Evolutionary conservation across 2,329 filamentous ascomycete genomes (phyloP).

Genomic region (Ceratocystis ficicola): DNA sequence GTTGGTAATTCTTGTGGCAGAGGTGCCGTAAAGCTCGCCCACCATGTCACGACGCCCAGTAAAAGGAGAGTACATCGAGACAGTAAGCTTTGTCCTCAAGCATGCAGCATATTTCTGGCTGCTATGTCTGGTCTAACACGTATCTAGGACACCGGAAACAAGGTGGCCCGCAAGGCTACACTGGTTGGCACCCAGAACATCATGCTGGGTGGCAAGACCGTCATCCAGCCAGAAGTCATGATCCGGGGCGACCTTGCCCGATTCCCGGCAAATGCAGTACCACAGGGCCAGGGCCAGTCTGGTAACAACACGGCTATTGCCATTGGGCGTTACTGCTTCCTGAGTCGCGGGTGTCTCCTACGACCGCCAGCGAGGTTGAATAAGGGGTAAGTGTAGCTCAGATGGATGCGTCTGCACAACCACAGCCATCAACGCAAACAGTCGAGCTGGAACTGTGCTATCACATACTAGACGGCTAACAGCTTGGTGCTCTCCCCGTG

Average conservation of each 20-base stretch:
- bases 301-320: slow-evolving; percentile 58
- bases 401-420: too few relatives aligned
- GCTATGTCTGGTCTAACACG: slow-evolving; percentile 13
- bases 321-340: slow-evolving; percentile 84
- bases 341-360: slow-evolving; percentile 65
- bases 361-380: slow-evolving; percentile 74
- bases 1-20: background rate
- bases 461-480: background rate
- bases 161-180: slow-evolving; percentile 82
- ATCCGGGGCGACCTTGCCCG: slow-evolving; percentile 78
- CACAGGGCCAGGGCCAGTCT: slow-evolving; percentile 28
- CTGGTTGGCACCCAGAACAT: slow-evolving; percentile 96
- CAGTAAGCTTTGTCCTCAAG: slow-evolving; percentile 42
- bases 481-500: background rate
- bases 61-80: slow-evolving; percentile 95
- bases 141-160: slow-evolving; percentile 84
- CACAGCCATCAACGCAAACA: background rate
- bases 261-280: slow-evolving; percentile 37
- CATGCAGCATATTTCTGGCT: background rate
- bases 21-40: slow-evolving; percentile 16
- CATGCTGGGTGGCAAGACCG: slow-evolving; percentile 88
- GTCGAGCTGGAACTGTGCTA: background rate
- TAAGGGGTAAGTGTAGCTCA: slow-evolving; percentile 43
- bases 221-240: slow-evolving; percentile 89
- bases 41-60: slow-evolving; percentile 63